A percentile compares a stretch with the other conserved stretches of the same genome.
Conservation (phyloP, 1,139 yeast genomes). For the Wickerhamiella infanticola region DNA sequence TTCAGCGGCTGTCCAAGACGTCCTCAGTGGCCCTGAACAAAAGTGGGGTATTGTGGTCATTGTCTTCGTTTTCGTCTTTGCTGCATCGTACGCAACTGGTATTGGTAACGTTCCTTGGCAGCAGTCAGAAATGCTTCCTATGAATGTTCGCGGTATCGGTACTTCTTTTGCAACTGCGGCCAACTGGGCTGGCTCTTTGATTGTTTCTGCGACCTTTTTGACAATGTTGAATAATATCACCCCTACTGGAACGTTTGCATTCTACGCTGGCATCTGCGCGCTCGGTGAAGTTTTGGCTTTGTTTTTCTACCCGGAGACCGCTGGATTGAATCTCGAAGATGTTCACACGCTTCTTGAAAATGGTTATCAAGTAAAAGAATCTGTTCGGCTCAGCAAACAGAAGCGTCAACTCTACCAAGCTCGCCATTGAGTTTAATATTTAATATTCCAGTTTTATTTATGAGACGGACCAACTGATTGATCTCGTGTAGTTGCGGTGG, state of each 20-base stretch:
- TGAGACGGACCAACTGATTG: too few relatives aligned
- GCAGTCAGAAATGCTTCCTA: slow-evolving; percentile 87
- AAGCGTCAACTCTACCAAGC: slow-evolving; percentile 21
- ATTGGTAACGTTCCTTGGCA: slow-evolving; percentile 98
- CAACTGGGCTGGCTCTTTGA: slow-evolving; percentile 91
- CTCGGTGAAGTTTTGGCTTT: slow-evolving; percentile 56
- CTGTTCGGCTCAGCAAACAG: slow-evolving; percentile 44
- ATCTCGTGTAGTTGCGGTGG: too few relatives aligned
- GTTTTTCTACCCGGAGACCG: slow-evolving; percentile 82
- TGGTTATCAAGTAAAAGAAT: slow-evolving; percentile 73
- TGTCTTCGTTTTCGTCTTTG: slow-evolving; percentile 70
- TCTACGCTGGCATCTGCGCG: slow-evolving; percentile 70
- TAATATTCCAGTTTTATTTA: too few relatives aligned
- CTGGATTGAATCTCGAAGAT: slow-evolving; percentile 82
- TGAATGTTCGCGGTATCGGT: slow-evolving; percentile 83
- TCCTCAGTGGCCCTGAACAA: slow-evolving; percentile 31
- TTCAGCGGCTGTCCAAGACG: slow-evolving; percentile 29
- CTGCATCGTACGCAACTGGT: slow-evolving; percentile 83
- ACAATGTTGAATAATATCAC: slow-evolving; percentile 89
- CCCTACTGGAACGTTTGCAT: slow-evolving; percentile 85
- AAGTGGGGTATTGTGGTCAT: slow-evolving; percentile 84
- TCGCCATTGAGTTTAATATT: neutral
- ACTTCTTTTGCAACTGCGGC: slow-evolving; percentile 85
- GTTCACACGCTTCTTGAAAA: slow-evolving; percentile 63
- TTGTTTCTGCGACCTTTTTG: slow-evolving; percentile 78